Evolutionary conservation across 257 asterid species (phyloP).

Genomic region (Lantana camara): DNA sequence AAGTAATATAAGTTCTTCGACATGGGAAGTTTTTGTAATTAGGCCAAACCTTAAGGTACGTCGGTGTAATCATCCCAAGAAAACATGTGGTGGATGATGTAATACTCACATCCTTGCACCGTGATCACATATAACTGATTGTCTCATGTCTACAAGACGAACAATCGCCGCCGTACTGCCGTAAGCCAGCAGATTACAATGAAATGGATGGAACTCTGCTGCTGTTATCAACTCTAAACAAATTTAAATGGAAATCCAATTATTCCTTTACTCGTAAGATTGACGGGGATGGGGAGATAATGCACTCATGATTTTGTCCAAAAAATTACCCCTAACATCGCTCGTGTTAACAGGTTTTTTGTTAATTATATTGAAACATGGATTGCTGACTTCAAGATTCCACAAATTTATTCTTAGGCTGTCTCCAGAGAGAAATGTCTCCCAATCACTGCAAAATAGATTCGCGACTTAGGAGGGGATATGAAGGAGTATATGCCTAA

Average conservation of each 20-base stretch:
- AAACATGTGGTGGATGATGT: slow-evolving; percentile 2
- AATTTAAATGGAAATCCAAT: slow-evolving; percentile 30
- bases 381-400: slow-evolving; percentile 75
- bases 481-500: too few species aligned
- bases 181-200: slow-evolving; percentile 78
- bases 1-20: too few species aligned
- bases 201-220: slow-evolving; percentile 77
- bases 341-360: slow-evolving; percentile 76
- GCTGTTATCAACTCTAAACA: slow-evolving; percentile 77
- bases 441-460: slow-evolving; percentile 68
- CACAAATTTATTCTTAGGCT: slow-evolving; percentile 83
- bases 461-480: slow-evolving; percentile 2
- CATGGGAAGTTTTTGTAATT: too few species aligned
- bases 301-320: neutral
- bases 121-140: slow-evolving; percentile 76
- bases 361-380: slow-evolving; percentile 76
- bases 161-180: slow-evolving; percentile 80
- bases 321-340: slow-evolving; percentile 66
- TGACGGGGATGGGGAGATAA: slow-evolving; percentile 10
- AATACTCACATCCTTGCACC: slow-evolving; percentile 62
- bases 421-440: slow-evolving; percentile 85
- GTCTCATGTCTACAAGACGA: slow-evolving; percentile 78
- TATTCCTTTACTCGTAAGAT: slow-evolving; percentile 25
- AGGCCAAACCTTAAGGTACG: too few species aligned
- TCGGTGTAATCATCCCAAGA: too few species aligned